phyloP scores from a whole-genome alignment of 2,329 filamentous ascomycete genomes.

The Mariannaea elegans region DNA sequence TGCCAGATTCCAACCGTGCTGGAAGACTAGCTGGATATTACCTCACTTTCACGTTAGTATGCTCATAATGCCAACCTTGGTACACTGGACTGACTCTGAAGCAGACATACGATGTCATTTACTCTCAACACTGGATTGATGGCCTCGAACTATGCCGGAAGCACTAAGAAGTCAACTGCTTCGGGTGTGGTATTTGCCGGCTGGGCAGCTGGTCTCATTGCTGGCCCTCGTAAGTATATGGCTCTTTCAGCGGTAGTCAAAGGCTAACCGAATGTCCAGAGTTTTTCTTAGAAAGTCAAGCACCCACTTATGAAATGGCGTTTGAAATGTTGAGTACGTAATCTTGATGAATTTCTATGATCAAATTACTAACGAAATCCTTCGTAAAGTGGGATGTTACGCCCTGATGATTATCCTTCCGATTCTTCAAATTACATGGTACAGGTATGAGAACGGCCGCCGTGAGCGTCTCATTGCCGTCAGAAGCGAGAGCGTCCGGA shows the following conservation, averaged over 20 bases:
- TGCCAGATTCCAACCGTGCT: slow-evolving; percentile 1
- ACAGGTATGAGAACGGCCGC: slow-evolving; percentile 13
- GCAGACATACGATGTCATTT: slow-evolving; percentile 10
- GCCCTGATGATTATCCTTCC: slow-evolving; percentile 13
- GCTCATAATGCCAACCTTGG: background rate
- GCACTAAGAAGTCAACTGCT: slow-evolving; percentile 22
- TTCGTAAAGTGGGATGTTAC: slow-evolving; percentile 11
- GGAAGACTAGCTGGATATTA: slow-evolving; percentile 12
- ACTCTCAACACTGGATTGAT: slow-evolving; percentile 17
- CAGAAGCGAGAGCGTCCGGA: background rate
- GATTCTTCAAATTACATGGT: slow-evolving; percentile 7
- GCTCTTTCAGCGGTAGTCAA: background rate
- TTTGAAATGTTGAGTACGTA: slow-evolving; percentile 16
- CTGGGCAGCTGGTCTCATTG: slow-evolving; percentile 23
- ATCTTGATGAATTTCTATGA: too few relatives aligned
- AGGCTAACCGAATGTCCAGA: background rate
- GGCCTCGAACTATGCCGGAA: slow-evolving; percentile 24
- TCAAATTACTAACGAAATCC: background rate
- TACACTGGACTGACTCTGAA: background rate
- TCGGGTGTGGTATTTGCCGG: slow-evolving; percentile 22
- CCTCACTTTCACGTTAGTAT: slow-evolving; percentile 11
- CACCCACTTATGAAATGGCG: slow-evolving; percentile 1
- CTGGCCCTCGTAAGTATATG: slow-evolving; percentile 19
- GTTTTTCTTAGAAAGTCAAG: slow-evolving; percentile 12
- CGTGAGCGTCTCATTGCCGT: background rate